phyloP scores from a whole-genome alignment of 2,329 filamentous ascomycete genomes.

The Pseudocercospora eumusae region DNA sequence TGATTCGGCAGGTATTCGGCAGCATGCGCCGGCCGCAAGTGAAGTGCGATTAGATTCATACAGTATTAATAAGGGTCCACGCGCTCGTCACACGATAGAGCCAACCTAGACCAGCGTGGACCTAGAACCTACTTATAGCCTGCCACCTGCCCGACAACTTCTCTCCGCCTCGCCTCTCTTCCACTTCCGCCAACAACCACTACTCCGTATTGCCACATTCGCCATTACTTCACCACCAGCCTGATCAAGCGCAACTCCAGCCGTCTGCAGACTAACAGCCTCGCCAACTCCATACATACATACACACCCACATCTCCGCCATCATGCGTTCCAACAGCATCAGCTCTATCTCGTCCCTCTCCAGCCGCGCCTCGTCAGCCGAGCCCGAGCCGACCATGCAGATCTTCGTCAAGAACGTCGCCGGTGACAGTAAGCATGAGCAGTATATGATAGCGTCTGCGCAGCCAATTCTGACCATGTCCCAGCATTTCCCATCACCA shows the following conservation, averaged over 20 bases:
- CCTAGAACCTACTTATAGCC: background rate
- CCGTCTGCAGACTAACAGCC: background rate
- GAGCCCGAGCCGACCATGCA: slow-evolving; percentile 58
- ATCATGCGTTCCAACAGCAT: slow-evolving; percentile 48
- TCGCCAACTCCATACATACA: too few relatives aligned
- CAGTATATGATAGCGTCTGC: slow-evolving; percentile 13
- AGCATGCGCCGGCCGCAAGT: background rate
- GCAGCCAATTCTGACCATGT: slow-evolving; percentile 29
- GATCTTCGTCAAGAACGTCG: slow-evolving; percentile 62
- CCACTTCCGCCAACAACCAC: background rate
- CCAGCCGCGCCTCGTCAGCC: slow-evolving; percentile 41
- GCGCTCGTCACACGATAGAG: background rate
- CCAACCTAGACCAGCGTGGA: too few relatives aligned
- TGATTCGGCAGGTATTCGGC: background rate
- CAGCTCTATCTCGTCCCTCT: slow-evolving; percentile 42
- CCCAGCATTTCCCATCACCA: slow-evolving; percentile 58
- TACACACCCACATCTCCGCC: slow-evolving; percentile 12
- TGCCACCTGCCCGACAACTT: background rate
- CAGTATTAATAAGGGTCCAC: background rate
- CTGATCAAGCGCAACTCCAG: background rate
- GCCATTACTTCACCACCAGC: background rate
- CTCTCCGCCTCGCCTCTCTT: background rate
- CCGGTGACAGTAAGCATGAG: slow-evolving; percentile 57
- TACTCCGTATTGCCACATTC: background rate
- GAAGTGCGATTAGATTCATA: too few relatives aligned